Conservation (phyloP, 192 early-diverging fungal species). For the Backusella tarrabulga region DNA sequence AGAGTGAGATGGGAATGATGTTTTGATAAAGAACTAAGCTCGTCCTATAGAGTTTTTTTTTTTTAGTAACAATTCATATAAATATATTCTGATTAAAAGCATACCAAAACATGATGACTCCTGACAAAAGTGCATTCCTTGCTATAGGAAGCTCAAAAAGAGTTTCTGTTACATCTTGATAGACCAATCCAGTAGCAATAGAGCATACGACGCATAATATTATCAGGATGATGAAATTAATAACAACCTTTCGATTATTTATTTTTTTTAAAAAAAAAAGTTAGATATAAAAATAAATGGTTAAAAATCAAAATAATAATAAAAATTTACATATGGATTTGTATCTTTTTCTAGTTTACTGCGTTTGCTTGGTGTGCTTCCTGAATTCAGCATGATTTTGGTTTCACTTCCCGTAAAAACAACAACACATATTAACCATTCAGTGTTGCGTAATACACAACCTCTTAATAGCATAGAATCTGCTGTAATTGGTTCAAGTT, state of each 20-base stretch:
- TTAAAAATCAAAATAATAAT: not conserved
- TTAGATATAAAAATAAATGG: not conserved
- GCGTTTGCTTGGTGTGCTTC: slow-evolving; percentile 65
- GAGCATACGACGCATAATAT: slow-evolving; percentile 69
- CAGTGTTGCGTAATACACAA: slow-evolving; percentile 70
- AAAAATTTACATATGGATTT: slow-evolving; percentile 56
- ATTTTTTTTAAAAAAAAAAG: not conserved
- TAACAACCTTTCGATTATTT: slow-evolving; percentile 49
- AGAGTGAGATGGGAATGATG: slow-evolving; percentile 92
- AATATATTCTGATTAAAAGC: not conserved
- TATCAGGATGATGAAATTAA: slow-evolving; percentile 80
- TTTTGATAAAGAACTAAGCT: slow-evolving; percentile 90
- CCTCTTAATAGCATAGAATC: slow-evolving; percentile 72
- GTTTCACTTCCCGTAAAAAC: slow-evolving; percentile 74
- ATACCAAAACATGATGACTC: slow-evolving; percentile 70
- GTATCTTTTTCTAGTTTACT: slow-evolving; percentile 65
- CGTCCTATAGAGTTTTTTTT: slow-evolving; percentile 45
- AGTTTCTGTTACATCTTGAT: slow-evolving; percentile 43
- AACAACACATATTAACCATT: slow-evolving; percentile 69
- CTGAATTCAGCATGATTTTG: slow-evolving; percentile 75
- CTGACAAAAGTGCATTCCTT: slow-evolving; percentile 51
- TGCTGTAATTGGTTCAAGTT: slow-evolving; percentile 49
- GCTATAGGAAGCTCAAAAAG: slow-evolving; percentile 48
- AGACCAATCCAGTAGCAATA: slow-evolving; percentile 63
- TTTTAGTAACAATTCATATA: not conserved